phyloP scores from a whole-genome alignment of 2,329 filamentous ascomycete genomes.

The Fusarium solani-melongenae region DNA sequence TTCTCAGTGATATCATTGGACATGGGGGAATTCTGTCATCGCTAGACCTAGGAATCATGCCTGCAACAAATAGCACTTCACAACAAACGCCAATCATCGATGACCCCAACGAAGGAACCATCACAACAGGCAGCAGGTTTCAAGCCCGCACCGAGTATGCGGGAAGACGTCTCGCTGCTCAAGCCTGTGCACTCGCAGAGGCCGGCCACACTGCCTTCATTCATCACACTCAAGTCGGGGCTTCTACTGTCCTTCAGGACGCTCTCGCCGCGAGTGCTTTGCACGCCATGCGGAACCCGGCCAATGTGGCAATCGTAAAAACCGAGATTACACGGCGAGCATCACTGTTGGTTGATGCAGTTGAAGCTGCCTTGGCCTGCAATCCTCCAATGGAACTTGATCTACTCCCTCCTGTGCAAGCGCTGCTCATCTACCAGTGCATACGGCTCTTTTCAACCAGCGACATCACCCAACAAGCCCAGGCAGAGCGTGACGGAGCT shows the following conservation, averaged over 20 bases:
- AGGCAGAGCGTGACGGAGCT: constrained; percentile 7
- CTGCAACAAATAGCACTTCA: background rate
- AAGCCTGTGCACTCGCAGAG: constrained; percentile 4
- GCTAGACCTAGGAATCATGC: background rate
- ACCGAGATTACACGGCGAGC: constrained; percentile 1
- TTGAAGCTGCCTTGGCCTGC: background rate
- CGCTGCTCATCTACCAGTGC: constrained; percentile 20
- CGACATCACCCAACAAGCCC: constrained; percentile 35
- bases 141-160: constrained; percentile 14
- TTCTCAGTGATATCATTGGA: constrained; percentile 1
- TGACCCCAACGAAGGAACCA: background rate
- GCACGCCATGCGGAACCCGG: background rate
- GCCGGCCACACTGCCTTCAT: constrained; percentile 10
- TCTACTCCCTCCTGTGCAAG: constrained; percentile 18
- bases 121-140: constrained; percentile 5
- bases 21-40: background rate
- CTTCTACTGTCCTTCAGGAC: constrained; percentile 4
- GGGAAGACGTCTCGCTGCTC: background rate
- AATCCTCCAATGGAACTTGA: background rate
- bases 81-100: background rate
- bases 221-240: constrained; percentile 6
- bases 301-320: background rate
- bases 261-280: constrained; percentile 7
- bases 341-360: background rate
- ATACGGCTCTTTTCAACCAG: constrained; percentile 18